phyloP scores from a whole-genome alignment of 2,329 filamentous ascomycete genomes.

The Macrophomina pseudophaseolina region DNA sequence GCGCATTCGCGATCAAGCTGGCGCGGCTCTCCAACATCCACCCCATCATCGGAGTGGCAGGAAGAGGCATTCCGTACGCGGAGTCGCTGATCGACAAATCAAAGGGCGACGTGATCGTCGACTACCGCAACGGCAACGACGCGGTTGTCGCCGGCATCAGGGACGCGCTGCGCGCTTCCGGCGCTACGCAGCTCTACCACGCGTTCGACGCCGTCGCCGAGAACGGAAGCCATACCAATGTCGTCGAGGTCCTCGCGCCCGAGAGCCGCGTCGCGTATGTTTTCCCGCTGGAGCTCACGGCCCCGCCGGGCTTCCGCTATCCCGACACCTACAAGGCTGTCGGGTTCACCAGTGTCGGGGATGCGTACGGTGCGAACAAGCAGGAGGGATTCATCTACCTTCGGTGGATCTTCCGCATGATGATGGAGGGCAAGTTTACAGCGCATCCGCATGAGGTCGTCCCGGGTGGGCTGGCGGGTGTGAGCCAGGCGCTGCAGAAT shows the following conservation, averaged over 20 bases:
- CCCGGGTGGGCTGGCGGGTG: constrained; percentile 59
- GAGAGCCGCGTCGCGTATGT: constrained; percentile 46
- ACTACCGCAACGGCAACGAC: constrained; percentile 62
- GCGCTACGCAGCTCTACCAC: constrained; percentile 48
- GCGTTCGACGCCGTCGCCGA: constrained; percentile 65
- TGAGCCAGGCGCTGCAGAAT: constrained; percentile 59
- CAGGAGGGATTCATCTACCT: constrained; percentile 56
- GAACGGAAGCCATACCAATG: constrained; percentile 33
- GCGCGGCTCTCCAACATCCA: constrained; percentile 46
- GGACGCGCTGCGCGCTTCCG: constrained; percentile 48
- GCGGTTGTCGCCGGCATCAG: constrained; percentile 54
- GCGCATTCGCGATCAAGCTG: constrained; percentile 48
- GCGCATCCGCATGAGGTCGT: constrained; percentile 59
- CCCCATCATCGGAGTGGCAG: constrained; percentile 51
- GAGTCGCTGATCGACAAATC: constrained; percentile 43
- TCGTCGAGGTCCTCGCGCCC: constrained; percentile 44
- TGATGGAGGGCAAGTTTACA: constrained; percentile 58
- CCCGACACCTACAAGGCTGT: constrained; percentile 45
- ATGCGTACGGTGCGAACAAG: constrained; percentile 35
- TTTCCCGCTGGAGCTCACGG: constrained; percentile 37
- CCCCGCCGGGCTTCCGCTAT: constrained; percentile 43
- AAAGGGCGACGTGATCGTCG: constrained; percentile 51
- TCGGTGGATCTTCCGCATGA: constrained; percentile 50
- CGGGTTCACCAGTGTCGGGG: constrained; percentile 44
- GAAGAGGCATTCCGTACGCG: constrained; percentile 42